Base-by-base conservation (phyloP, 75 land plant species). In the Sequoiadendron giganteum region DNA sequence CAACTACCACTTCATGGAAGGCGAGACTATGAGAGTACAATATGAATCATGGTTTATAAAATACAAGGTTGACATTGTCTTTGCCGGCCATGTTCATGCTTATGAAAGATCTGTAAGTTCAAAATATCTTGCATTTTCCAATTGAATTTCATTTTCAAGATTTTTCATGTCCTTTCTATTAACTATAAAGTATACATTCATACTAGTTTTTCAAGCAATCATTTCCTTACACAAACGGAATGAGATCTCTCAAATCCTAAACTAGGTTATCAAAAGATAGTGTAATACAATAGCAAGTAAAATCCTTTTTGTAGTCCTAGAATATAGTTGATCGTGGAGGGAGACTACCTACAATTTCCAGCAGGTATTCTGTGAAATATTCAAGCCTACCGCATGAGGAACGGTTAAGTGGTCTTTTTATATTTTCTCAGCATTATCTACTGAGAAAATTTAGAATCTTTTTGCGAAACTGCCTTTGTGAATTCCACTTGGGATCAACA, bases 11-110 rank as follows among this genome's bases (percentile, higher is more conserved):
- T 97, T 93, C 89, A 93, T 95, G 96, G 97, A 97, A 90, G 99
- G 99, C 0, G 99, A 97, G 81, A 89, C 89, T 80, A 97, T 97
- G 99, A 91, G 97, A 52, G 96, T 94, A 0, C 81, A 84, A 84
- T 93, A 89, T 86, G 99, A 97, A 85, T 58, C 95, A 14, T 95
- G 93, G 92, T 88, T 97, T 89, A 95, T 94, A 10, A 80, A 94
- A 49, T 85, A 93, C 90, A 93, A 95, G 88, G 99, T 94, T 49
- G 99, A 97, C 83, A 61, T 96, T 39, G 94, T 96, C 38, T 92
- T 97, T 87, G 91, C 97, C 47, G 99, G 99, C 58, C 99, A 96
- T 94, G 99, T 96, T 45, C 99, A 97, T 91, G 93, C 99, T 47
- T 97, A 97, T 85, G 97, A 97, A 72, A 89, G 97, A 86, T 89